Evolutionary conservation across 805 yeast genomes (phyloP).

Genomic region (Torulaspora gathmanii): DNA sequence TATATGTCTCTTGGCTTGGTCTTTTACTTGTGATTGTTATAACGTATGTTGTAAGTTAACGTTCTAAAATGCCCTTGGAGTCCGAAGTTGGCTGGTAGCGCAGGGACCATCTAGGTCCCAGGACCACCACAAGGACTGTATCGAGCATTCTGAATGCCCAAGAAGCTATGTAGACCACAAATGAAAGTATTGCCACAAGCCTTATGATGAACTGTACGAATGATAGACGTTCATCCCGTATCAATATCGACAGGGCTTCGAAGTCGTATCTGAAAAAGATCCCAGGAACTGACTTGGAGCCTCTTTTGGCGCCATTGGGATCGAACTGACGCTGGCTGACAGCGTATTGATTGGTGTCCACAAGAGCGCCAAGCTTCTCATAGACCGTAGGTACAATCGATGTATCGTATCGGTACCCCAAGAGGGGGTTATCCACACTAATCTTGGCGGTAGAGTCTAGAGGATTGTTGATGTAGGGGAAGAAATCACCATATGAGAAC

Average conservation of each 20-base stretch:
- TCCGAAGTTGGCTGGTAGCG: constrained; percentile 31
- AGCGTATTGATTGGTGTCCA: constrained; percentile 86
- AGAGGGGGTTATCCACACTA: constrained; percentile 44
- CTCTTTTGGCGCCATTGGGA: constrained; percentile 14
- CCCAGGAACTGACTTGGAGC: constrained; percentile 53
- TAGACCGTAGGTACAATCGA: constrained; percentile 82
- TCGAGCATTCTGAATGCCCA: constrained; percentile 61
- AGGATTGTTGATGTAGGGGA: constrained; percentile 83
- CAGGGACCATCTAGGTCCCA: constrained; percentile 54
- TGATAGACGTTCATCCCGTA: constrained; percentile 67
- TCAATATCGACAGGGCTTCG: constrained; percentile 72
- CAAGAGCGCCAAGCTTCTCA: constrained; percentile 59
- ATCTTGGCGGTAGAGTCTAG: constrained; percentile 67
- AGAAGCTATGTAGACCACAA: constrained; percentile 63
- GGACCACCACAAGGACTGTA: constrained; percentile 43
- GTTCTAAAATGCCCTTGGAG: constrained; percentile 28
- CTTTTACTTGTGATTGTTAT: background rate
- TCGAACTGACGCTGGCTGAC: constrained; percentile 47
- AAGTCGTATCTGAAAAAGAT: constrained; percentile 80
- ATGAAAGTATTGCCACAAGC: constrained; percentile 78
- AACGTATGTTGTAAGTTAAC: background rate
- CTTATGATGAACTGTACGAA: constrained; percentile 75
- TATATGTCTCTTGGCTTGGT: background rate
- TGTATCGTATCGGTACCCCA: constrained; percentile 59
- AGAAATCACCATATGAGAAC: constrained; percentile 85